These are phyloP conservation scores for Ilyonectria destructans DNA, from an alignment of 2,329 filamentous ascomycete species.

Conservation along the genomic window DNA sequence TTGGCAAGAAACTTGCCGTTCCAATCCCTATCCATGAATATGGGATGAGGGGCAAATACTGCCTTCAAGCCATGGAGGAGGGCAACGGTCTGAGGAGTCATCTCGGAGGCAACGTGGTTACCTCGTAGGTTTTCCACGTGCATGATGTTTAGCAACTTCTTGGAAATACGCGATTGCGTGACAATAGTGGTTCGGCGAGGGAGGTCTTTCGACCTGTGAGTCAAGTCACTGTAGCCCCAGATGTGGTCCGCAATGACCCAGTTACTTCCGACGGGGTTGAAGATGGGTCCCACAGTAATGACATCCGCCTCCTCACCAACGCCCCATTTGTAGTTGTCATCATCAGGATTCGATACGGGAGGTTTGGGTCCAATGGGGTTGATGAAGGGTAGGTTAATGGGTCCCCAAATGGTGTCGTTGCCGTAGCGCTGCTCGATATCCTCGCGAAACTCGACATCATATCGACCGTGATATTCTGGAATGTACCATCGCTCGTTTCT, in stretches of 20 bases:
- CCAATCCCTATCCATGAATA: conserved; percentile 86
- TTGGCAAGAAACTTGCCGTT: conserved; percentile 66
- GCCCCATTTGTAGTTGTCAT: conserved; percentile 83
- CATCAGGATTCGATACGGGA: conserved; percentile 69
- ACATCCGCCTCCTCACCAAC: conserved; percentile 83
- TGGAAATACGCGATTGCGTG: conserved; percentile 82
- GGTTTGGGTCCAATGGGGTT: conserved; percentile 76
- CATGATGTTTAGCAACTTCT: conserved; percentile 81
- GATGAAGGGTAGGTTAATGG: conserved; percentile 72
- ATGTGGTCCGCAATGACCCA: conserved; percentile 81
- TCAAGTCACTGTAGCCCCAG: conserved; percentile 74
- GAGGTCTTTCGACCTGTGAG: conserved; percentile 68
- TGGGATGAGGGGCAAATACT: conserved; percentile 83
- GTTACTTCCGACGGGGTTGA: conserved; percentile 80
- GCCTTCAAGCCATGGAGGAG: conserved; percentile 86
- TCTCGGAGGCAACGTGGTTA: conserved; percentile 85
- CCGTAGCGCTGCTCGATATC: conserved; percentile 71
- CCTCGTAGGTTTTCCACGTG: conserved; percentile 82
- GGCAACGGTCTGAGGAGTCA: conserved; percentile 82
- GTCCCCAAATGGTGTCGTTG: conserved; percentile 77
- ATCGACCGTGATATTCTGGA: conserved; percentile 77
- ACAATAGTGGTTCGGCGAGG: conserved; percentile 85
- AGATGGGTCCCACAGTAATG: conserved; percentile 84
- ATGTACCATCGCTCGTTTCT: conserved; percentile 82
- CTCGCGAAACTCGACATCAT: conserved; percentile 77